Percentiles rank a stretch among this genome's conserved stretches.
Evolutionary conservation across 345 rosid species (phyloP).

Genomic region (Combretum micranthum): DNA sequence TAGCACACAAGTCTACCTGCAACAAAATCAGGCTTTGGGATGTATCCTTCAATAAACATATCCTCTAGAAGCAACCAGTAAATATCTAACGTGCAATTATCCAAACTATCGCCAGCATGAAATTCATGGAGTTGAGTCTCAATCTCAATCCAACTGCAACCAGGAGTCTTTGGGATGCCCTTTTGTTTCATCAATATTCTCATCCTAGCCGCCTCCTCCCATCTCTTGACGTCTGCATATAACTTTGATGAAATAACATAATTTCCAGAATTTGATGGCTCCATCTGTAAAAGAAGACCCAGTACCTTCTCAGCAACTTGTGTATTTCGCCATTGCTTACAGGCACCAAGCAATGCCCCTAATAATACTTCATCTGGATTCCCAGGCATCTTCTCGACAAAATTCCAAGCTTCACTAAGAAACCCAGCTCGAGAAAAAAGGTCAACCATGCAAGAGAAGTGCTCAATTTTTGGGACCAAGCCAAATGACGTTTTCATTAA

Average conservation of each 20-base stretch:
- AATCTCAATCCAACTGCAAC: conserved; percentile 85
- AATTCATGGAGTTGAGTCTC: conserved; percentile 48
- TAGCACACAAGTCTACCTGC: not conserved
- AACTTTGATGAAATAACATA: conserved; percentile 75
- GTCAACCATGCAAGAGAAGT: conserved; percentile 84
- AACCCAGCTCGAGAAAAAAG: conserved; percentile 73
- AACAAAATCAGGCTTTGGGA: conserved; percentile 24
- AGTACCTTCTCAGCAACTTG: conserved; percentile 47
- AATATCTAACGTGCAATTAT: conserved; percentile 20
- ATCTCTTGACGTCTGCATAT: conserved; percentile 57
- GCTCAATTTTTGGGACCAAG: conserved; percentile 73
- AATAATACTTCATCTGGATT: conserved; percentile 68
- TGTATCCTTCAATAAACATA: conserved; percentile 58
- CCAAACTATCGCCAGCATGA: conserved; percentile 48
- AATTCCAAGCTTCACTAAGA: conserved; percentile 75
- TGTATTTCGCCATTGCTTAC: conserved; percentile 48
- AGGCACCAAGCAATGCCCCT: conserved; percentile 82
- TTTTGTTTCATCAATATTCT: conserved; percentile 61
- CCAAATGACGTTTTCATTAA: conserved; percentile 60
- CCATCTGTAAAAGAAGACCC: conserved; percentile 46
- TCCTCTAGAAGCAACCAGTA: conserved; percentile 45
- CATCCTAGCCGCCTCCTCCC: conserved; percentile 73
- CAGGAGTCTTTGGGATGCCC: conserved; percentile 71
- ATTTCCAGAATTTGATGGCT: conserved; percentile 72
- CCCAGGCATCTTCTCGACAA: conserved; percentile 65